phyloP scores from a whole-genome alignment of 108 stramenopile species.

The Cyclotella baltica region DNA sequence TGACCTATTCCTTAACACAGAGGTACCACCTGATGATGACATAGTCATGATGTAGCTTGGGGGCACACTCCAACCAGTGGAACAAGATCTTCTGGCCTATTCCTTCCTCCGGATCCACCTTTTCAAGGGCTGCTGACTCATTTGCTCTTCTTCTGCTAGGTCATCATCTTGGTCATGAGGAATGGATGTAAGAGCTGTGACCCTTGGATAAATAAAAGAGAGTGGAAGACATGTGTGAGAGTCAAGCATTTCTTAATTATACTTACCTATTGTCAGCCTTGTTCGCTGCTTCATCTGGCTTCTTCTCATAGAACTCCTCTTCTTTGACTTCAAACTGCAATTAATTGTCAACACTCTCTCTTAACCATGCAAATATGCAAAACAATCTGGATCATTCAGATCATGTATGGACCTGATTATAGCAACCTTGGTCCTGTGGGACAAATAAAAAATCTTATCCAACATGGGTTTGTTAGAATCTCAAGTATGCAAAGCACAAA shows the following conservation, averaged over 20 bases:
- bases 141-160: background rate
- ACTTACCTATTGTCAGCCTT: background rate
- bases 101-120: background rate
- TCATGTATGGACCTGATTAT: background rate
- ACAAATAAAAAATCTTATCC: background rate
- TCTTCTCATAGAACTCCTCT: background rate
- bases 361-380: background rate
- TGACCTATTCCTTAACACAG: background rate
- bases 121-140: background rate
- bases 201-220: background rate
- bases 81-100: background rate
- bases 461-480: background rate
- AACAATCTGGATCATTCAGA: background rate
- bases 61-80: background rate
- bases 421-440: background rate
- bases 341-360: too few relatives aligned
- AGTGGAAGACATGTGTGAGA: background rate
- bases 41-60: conserved; percentile 1
- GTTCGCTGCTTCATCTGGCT: background rate
- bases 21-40: background rate
- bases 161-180: background rate
- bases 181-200: background rate
- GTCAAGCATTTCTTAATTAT: background rate
- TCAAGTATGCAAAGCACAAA: background rate
- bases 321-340: background rate